Evolutionary conservation across 2,329 filamentous ascomycete species (phyloP), one percentile per base, ranked within the genome.

Genomic region (Coniochaeta pulveracea): DNA sequence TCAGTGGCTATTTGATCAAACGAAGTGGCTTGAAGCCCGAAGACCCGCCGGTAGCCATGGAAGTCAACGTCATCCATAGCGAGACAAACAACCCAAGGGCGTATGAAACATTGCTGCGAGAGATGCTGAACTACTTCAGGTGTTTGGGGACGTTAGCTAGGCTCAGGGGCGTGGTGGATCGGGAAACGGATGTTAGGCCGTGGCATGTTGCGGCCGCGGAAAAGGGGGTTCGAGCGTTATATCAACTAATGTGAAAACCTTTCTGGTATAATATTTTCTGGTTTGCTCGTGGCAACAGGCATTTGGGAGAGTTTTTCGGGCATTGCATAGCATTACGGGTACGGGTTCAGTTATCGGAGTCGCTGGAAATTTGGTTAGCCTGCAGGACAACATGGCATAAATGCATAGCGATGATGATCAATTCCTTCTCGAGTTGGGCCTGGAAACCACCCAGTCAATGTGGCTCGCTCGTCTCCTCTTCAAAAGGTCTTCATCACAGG

Each of bases 171-270:
- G 60, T 78, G 46, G 60, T 76, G 47, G 67, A 74, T 46, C 55
- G 64, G 39, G 61, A 74, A 34, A 64, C 58, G 31, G 74, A 77
- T 47, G 65, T 76, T n/a, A 60, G 81, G 45, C 84, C 84, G 12
- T 85, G 83, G 80, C 84, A 89, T 61, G 61, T 89, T 38, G 78
- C 75, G 10, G 78, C 72, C 12, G 81, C 76, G 3, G 69, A 80
- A 54, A 80, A 79, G 55, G 80, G 72, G 3, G 75, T 76, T 4
- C 63, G 72, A 49, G 77, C 69, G 14, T 54, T 89, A 48, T 74
- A 76, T 52, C 60, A 72, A 47, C 55, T 78, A 46, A 69, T 80
- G 66, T 84, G 59, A n/a, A n/a, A n/a, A n/a, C n/a, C n/a, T n/a
- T n/a, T n/a, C n/a, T n/a, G n/a, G n/a, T n/a, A n/a, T n/a, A n/a